Evolutionary conservation across 75 land plant species (phyloP).

Genomic region (Pseudotsuga menziesii): DNA sequence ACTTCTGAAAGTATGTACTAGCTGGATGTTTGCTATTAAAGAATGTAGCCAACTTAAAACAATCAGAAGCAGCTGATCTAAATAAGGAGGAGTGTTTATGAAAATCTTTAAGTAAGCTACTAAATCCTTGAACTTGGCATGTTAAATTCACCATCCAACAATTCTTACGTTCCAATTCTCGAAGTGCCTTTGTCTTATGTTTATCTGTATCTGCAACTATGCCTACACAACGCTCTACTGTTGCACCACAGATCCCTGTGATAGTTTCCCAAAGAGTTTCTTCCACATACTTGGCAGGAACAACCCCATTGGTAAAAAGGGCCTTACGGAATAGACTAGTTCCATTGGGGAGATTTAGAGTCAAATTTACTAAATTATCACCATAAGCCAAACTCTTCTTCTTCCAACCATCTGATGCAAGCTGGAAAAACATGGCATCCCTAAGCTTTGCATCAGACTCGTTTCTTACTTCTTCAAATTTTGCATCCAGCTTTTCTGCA

Average conservation of each 20-base stretch:
- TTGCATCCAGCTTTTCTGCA: slow-evolving; percentile 55
- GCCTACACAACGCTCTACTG: slow-evolving; percentile 64
- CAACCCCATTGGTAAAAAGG: slow-evolving; percentile 25
- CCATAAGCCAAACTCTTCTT: slow-evolving; percentile 4
- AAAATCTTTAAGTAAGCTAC: slow-evolving; percentile 71
- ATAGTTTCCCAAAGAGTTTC: slow-evolving; percentile 61
- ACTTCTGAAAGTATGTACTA: slow-evolving; percentile 41
- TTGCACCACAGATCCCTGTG: slow-evolving; percentile 37
- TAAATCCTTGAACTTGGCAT: slow-evolving; percentile 74
- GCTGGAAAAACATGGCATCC: slow-evolving; percentile 82
- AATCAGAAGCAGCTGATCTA: slow-evolving; percentile 35
- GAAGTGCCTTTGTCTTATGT: slow-evolving; percentile 62
- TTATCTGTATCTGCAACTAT: slow-evolving; percentile 72
- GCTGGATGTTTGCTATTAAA: slow-evolving; percentile 44
- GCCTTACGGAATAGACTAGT: slow-evolving; percentile 69
- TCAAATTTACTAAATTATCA: slow-evolving; percentile 51
- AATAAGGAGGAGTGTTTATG: slow-evolving; percentile 53
- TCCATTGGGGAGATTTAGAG: slow-evolving; percentile 80
- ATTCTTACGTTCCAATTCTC: slow-evolving; percentile 56
- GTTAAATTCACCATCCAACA: slow-evolving; percentile 87
- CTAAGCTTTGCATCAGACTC: slow-evolving; percentile 65
- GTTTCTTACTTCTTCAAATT: slow-evolving; percentile 56
- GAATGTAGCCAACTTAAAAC: slow-evolving; percentile 53
- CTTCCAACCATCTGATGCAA: slow-evolving; percentile 72
- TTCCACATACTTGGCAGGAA: slow-evolving; percentile 57